Conservation (phyloP, 768 basidiomycete genomes). For the Termitomyces sp. region DNA sequence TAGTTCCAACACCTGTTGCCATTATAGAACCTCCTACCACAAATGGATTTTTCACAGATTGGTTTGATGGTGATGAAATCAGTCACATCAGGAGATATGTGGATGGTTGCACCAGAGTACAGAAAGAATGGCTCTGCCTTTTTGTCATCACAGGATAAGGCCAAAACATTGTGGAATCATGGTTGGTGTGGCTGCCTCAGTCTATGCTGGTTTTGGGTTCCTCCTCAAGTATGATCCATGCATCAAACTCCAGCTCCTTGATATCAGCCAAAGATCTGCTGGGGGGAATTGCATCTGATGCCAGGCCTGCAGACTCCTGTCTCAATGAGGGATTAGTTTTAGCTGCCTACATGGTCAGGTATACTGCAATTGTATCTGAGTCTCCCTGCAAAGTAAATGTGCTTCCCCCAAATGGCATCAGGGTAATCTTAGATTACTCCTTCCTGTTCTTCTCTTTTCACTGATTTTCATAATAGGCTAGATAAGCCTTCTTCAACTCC, state of each 20-base stretch:
- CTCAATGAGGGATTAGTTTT: neutral
- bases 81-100: neutral
- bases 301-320: neutral
- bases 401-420: neutral
- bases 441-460: neutral
- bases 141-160: neutral
- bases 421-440: neutral
- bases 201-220: neutral
- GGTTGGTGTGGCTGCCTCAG: neutral
- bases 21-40: neutral
- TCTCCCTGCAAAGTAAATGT: neutral
- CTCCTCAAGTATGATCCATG: neutral
- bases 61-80: neutral
- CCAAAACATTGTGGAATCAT: neutral
- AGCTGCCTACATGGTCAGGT: neutral
- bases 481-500: neutral
- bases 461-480: neutral
- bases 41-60: neutral
- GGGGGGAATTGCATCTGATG: neutral
- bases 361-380: neutral
- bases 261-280: neutral
- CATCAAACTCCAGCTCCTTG: neutral
- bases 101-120: neutral
- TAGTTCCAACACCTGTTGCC: neutral
- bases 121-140: neutral